Evolutionary conservation across 73 alveolate genomes (phyloP).

Genomic region (Tetrahymena elliotti): DNA sequence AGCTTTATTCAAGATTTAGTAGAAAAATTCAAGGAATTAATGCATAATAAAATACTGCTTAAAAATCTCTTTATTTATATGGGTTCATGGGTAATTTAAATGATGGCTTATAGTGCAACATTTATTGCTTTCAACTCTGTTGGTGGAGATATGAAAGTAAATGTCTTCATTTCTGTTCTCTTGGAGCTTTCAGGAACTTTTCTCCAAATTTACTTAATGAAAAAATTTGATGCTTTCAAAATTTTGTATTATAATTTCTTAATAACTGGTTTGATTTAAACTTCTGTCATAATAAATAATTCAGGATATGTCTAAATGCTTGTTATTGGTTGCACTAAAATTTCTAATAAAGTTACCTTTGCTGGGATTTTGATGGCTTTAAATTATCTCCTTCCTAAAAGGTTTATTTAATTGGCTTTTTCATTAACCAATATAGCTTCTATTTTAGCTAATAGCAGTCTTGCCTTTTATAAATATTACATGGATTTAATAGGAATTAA

Average conservation of each 20-base stretch:
- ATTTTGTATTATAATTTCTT: neutral
- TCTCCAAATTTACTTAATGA: neutral
- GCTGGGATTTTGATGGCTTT: neutral
- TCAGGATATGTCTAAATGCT: neutral
- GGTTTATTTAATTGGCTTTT: neutral
- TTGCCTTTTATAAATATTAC: neutral
- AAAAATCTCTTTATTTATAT: neutral
- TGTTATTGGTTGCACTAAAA: neutral
- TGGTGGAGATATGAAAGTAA: neutral
- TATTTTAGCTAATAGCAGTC: neutral
- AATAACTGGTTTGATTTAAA: neutral
- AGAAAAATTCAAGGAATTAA: neutral
- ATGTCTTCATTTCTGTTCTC: neutral
- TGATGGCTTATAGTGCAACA: neutral
- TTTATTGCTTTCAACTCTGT: neutral
- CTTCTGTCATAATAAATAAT: neutral
- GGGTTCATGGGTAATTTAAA: neutral
- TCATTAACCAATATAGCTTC: neutral
- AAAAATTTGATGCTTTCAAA: neutral
- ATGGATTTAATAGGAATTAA: neutral
- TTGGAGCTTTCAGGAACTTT: neutral
- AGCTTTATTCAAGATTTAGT: neutral
- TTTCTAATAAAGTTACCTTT: neutral
- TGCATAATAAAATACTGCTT: neutral
- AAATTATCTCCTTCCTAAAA: neutral